Conservation (phyloP, 148 eudicot species). For the Rhododendron griersonianum region DNA sequence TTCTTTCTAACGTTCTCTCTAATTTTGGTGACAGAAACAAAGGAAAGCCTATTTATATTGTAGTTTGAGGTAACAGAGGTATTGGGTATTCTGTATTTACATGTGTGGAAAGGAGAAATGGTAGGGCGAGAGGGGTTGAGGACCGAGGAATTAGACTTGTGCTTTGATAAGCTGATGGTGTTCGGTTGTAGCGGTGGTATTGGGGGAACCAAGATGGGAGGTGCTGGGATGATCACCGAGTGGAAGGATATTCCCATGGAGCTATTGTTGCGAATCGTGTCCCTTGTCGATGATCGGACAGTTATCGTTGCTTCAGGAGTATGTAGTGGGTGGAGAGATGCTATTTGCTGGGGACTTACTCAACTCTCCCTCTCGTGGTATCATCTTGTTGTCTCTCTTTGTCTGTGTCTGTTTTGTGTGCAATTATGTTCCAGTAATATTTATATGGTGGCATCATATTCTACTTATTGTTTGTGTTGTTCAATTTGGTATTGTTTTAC, state of each 20-base stretch:
- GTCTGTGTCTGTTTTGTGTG: neutral
- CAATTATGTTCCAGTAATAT: neutral
- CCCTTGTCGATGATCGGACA: conserved; percentile 74
- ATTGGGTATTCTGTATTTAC: neutral
- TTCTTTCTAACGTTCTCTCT: neutral
- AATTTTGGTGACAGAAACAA: conserved; percentile 10
- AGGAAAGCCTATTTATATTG: neutral
- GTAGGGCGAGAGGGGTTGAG: conserved; percentile 37
- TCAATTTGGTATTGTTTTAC: neutral
- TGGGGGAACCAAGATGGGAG: conserved; percentile 25
- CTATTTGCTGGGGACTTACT: conserved; percentile 65
- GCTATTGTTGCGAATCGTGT: conserved; percentile 67
- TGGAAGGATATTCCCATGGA: conserved; percentile 97
- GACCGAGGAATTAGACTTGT: conserved; percentile 44
- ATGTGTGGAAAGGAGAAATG: conserved; percentile 16
- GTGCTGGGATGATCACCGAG: conserved; percentile 34
- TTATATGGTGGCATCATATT: neutral
- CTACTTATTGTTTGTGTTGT: neutral
- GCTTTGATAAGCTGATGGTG: conserved; percentile 74
- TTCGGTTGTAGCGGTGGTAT: conserved; percentile 19
- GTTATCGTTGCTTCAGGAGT: conserved; percentile 76
- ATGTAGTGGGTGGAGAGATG: conserved; percentile 91
- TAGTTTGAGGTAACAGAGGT: neutral
- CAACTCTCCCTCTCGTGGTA: conserved; percentile 89
- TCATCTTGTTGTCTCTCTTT: conserved; percentile 2